Evolutionary conservation across 1,139 yeast genomes (phyloP), one percentile per base, ranked within the genome.

Genomic region (Kodamaea sp.): DNA sequence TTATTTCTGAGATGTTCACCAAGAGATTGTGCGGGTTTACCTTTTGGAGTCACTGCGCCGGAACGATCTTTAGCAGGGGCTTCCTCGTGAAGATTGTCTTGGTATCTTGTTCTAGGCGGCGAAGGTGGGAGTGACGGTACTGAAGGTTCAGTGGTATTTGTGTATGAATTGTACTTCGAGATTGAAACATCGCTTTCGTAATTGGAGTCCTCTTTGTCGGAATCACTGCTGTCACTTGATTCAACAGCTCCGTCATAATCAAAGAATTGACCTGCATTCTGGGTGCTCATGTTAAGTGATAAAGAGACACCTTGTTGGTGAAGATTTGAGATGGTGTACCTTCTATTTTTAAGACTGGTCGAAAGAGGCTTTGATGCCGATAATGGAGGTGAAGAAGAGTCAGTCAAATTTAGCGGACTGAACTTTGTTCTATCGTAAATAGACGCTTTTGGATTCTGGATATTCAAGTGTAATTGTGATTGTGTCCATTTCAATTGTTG

Each of bases 281-380:
- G 68, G 0, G 90, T 76, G 37, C 80, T 83, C 80, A 88, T 83
- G 34, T 83, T 81, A 29, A 70, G 58, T 8, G 73, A 66, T 34
- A 87, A 66, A 0, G 90, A 77, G 11, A 86, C 76, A 0, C 96
- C 96, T 50, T 83, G 70, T 41, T 77, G 78, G 48, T 84, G 92
- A 35, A 82, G 55, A 39, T 76, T 78, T 5, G 85, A 73, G 10
- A 80, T 59, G 10, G 80, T 73, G 42, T 73, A 76, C 28, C 74
- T 53, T 41, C 74, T 52, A 32, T 66, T 64, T 19, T 45, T 33
- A 16, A 53, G 50, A 26, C 55, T 45, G 10, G 48, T 37, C 8
- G 51, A 30, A 12, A 31, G 25, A 3, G 35, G 38, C n/a, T 26
- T 10, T 11, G 35, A 28, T 11, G 28, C 15, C 3, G 28, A 18